Percentiles rank a stretch among this genome's conserved stretches.
phyloP scores from a whole-genome alignment of 345 rosid genomes.

The rapeseed (Brassica napus) region Da-Ae NC_063436.1:15212501-15213000 shows the following conservation, averaged over 20 bases:
- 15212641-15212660: neutral
- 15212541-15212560: constrained; percentile 81
- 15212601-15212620: constrained; percentile 59
- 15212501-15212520: constrained; percentile 90
- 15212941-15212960: too few relatives aligned
- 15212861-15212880: neutral
- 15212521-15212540: constrained; percentile 80
- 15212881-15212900: neutral
- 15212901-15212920: neutral
- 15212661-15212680: neutral
- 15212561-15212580: constrained; percentile 71
- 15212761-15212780: too few relatives aligned
- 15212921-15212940: neutral
- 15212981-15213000: neutral
- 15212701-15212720: too few relatives aligned
- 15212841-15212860: too few relatives aligned
- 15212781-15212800: too few relatives aligned
- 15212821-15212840: too few relatives aligned
- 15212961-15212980: neutral
- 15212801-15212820: too few relatives aligned
- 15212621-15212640: neutral
- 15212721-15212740: too few relatives aligned
- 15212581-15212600: constrained; percentile 30
- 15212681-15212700: too few relatives aligned
- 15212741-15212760: too few relatives aligned